Evolutionary conservation across 2,329 filamentous ascomycete genomes (phyloP).

Genomic region (Fusarium metavorans): DNA sequence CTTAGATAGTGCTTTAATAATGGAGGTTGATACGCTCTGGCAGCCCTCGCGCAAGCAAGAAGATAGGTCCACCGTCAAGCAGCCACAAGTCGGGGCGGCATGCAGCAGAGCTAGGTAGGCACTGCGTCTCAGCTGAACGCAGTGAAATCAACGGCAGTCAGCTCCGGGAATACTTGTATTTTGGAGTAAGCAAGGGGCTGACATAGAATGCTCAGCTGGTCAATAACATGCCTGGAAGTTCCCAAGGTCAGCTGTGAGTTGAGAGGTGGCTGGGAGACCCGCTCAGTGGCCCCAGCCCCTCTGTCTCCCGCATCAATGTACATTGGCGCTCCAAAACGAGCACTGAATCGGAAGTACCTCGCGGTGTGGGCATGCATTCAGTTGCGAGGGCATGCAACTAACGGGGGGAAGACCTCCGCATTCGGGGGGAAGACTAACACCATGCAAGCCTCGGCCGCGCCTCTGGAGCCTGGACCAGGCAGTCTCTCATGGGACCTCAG

Average conservation of each 20-base stretch:
- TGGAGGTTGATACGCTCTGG: no score
- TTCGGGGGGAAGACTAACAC: conserved; percentile 21
- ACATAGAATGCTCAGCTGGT: neutral
- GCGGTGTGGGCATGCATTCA: neutral
- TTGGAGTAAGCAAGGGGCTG: neutral
- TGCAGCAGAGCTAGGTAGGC: neutral
- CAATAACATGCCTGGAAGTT: neutral
- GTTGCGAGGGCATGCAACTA: conserved; percentile 15
- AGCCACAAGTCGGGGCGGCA: neutral
- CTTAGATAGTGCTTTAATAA: no score
- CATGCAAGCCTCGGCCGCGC: neutral
- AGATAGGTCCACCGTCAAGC: neutral
- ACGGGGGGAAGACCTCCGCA: conserved; percentile 15
- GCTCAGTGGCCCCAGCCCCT: neutral
- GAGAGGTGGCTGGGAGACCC: conserved; percentile 21
- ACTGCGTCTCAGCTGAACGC: neutral
- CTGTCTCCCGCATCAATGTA: conserved; percentile 20
- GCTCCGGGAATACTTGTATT: neutral
- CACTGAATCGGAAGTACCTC: neutral
- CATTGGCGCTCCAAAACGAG: neutral
- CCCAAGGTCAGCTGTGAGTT: neutral
- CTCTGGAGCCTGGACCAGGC: neutral
- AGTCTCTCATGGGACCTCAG: neutral
- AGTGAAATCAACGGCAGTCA: neutral
- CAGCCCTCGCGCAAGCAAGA: no score